Base-by-base conservation (phyloP, 164 flowering plant species). In the Dillenia turbinata region DNA sequence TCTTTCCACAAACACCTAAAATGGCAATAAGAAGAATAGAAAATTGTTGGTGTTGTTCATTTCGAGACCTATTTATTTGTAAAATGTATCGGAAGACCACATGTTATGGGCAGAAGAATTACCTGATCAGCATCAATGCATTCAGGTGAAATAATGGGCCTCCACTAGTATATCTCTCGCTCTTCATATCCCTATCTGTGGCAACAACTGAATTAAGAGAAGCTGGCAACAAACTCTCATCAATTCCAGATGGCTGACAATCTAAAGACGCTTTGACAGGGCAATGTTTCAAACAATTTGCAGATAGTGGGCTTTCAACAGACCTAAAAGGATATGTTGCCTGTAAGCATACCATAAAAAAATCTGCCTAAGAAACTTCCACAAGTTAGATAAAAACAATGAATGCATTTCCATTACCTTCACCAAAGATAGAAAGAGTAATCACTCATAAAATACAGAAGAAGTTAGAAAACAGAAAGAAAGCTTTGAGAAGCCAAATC, bases 51-150 rank as follows among this genome's bases (percentile, higher is more conserved):
- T 26, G 26, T 26, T 26, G 33, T 26, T 26, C 33, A 26, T 26
- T 26, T 26, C 33, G 33, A 26, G 33, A 26, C 5, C 33, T 26
- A 26, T 26, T 2, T 2, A 26, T 26, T 3, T 0, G 1, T 26
- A 26, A 26, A 26, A 26, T 26, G 33, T 26, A 2, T 26, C 33
- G 5, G 33, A 5, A 26, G 33, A 26, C 3, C 33, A 26, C 33
- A 26, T 26, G 33, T 26, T 26, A 26, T 26, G 5, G 33, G 33
- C 33, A 26, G 24, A 24, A 51, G 44, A 22, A 14, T 58, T 66
- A 85, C 94, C 92, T 85, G 97, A 71, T 85, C 86, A 69, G 94
- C 79, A 56, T 83, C 86, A 70, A 90, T 63, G 72, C 90, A 80
- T 14, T 78, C 90, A 47, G 85, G 72, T 11, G 97, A 78, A 51